A percentile compares a stretch with the other conserved stretches of the same genome.
Evolutionary conservation across 768 basidiomycete genomes (phyloP).

Genomic region (Trametes coccinea): DNA sequence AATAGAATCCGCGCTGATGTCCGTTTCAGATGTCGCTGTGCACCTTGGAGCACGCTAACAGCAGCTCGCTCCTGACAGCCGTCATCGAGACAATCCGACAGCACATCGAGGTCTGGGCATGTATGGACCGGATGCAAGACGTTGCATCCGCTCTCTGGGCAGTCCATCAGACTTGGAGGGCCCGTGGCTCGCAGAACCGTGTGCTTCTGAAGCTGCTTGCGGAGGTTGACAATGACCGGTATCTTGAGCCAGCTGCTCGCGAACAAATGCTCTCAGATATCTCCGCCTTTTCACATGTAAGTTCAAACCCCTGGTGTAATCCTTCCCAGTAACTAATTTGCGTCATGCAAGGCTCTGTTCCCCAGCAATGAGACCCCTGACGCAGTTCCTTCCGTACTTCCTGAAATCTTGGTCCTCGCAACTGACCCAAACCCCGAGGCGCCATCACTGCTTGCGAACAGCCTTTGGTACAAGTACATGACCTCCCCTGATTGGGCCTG

Average conservation of each 20-base stretch:
- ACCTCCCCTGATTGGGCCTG: conserved; percentile 73
- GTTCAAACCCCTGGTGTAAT: conserved; percentile 19
- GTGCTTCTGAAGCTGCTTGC: conserved; percentile 61
- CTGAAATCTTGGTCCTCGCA: conserved; percentile 69
- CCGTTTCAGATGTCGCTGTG: conserved; percentile 34
- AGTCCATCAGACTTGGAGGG: conserved; percentile 64
- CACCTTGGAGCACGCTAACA: conserved; percentile 53
- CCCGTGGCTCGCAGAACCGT: conserved; percentile 64
- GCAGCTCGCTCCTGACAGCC: conserved; percentile 54
- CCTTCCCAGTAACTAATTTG: neutral
- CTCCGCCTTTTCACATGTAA: conserved; percentile 60
- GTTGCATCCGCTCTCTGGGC: conserved; percentile 62
- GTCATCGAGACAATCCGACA: conserved; percentile 74
- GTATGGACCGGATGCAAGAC: conserved; percentile 60
- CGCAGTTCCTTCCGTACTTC: conserved; percentile 41
- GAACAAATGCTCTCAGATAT: conserved; percentile 63
- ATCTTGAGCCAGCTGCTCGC: conserved; percentile 55
- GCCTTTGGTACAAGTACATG: conserved; percentile 82
- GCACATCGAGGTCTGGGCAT: conserved; percentile 73
- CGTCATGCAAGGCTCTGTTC: conserved; percentile 38
- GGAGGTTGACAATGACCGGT: conserved; percentile 61
- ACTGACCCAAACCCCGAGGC: conserved; percentile 60
- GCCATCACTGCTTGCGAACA: conserved; percentile 69
- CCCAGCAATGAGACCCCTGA: conserved; percentile 38
- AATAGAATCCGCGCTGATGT: neutral